A percentile compares a stretch with the other conserved stretches of the same genome.
These are phyloP conservation scores for Pseudonitzschia multistriata DNA, from an alignment of 108 stramenopile genomes.

Conservation along the genomic window DNA sequence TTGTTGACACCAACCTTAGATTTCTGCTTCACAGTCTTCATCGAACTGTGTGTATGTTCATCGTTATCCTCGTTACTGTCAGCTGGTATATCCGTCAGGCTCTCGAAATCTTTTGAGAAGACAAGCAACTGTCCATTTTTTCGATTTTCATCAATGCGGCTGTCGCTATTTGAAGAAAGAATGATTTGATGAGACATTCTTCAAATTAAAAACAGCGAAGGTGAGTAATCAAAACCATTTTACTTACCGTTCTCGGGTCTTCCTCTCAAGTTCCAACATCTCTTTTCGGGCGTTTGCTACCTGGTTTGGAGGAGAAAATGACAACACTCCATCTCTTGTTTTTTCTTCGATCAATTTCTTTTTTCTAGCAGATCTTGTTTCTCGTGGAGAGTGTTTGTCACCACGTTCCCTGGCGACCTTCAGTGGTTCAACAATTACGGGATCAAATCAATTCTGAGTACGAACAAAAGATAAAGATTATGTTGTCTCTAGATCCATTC, in stretches of 20 bases:
- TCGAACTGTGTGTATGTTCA: constrained; percentile 6
- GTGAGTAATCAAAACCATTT: background rate
- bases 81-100: background rate
- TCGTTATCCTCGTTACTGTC: background rate
- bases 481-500: background rate
- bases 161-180: constrained; percentile 1
- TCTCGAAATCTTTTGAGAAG: constrained; percentile 27
- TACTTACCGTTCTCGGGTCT: constrained; percentile 31
- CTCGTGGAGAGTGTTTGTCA: constrained; percentile 40
- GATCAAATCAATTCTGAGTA: background rate
- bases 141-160: constrained; percentile 25
- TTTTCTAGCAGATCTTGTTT: constrained; percentile 52
- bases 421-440: background rate
- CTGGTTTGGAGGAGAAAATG: constrained; percentile 52
- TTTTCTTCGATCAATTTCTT: constrained; percentile 5
- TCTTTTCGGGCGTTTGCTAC: constrained; percentile 36
- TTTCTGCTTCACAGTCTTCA: background rate
- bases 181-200: background rate
- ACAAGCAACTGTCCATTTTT: constrained; percentile 38
- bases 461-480: constrained; percentile 5
- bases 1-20: background rate
- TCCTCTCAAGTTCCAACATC: constrained; percentile 24
- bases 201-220: background rate
- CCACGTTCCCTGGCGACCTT: constrained; percentile 47
- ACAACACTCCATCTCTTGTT: constrained; percentile 15